A percentile compares a stretch with the other conserved stretches of the same genome.
Evolutionary conservation across 208 protist species (phyloP).

Genomic region (Entamoeba dispar): DNA sequence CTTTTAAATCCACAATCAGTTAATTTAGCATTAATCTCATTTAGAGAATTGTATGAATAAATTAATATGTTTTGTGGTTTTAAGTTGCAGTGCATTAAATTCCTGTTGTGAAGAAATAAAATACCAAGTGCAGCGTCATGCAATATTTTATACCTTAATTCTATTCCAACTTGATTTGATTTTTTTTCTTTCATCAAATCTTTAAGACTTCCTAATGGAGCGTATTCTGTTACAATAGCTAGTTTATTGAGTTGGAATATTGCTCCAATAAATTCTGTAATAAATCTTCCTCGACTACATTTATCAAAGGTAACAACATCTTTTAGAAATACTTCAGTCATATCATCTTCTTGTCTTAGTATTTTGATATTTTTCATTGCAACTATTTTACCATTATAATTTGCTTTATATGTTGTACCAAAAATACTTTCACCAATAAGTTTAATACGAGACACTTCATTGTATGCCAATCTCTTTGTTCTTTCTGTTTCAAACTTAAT

Average conservation of each 20-base stretch:
- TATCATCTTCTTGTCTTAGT: not conserved
- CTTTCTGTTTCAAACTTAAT: not conserved
- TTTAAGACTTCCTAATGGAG: not conserved
- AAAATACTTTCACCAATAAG: not conserved
- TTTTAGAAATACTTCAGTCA: not conserved
- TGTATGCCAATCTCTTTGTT: not conserved
- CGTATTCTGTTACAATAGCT: not conserved
- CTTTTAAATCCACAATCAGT: not conserved
- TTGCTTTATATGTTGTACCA: not conserved
- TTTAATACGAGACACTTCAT: not conserved
- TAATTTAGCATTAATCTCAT: not conserved
- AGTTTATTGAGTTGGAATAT: not conserved
- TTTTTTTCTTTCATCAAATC: not conserved
- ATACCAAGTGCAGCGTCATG: not conserved
- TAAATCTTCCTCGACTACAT: not conserved
- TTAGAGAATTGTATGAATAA: not conserved
- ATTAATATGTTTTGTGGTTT: not conserved
- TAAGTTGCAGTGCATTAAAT: not conserved
- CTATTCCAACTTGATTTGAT: not conserved
- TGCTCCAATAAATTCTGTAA: not conserved
- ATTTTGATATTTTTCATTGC: not conserved
- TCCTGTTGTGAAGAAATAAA: not conserved
- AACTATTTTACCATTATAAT: not conserved
- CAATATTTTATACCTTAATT: not conserved
- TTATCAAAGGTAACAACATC: not conserved